Conservation (phyloP, 2,329 filamentous ascomycete genomes). For the Macroventuria anomochaeta region DNA sequence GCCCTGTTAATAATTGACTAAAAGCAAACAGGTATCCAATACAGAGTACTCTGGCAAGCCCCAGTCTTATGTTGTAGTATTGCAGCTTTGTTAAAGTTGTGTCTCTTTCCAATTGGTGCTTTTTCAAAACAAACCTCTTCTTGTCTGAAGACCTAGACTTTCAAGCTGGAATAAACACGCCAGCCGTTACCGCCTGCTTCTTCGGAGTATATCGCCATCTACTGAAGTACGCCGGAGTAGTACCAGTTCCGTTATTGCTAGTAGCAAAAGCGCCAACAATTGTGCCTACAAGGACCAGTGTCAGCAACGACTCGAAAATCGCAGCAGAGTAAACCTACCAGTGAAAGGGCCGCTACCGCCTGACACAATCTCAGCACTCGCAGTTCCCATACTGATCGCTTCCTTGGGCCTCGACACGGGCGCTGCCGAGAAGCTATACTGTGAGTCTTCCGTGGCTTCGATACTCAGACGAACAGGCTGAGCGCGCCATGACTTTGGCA, state of each 20-base stretch:
- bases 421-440: neutral
- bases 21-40: too few relatives aligned
- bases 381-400: conserved; percentile 21
- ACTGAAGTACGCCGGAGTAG: conserved; percentile 56
- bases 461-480: neutral
- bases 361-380: conserved; percentile 23
- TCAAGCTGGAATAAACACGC: neutral
- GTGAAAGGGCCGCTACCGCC: conserved; percentile 4
- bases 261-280: conserved; percentile 61
- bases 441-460: neutral
- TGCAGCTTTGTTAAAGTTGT: too few relatives aligned
- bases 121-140: too few relatives aligned
- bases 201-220: conserved; percentile 54
- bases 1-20: too few relatives aligned
- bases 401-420: neutral
- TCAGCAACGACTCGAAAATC: conserved; percentile 1
- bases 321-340: neutral
- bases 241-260: conserved; percentile 56
- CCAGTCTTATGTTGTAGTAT: too few relatives aligned
- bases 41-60: too few relatives aligned
- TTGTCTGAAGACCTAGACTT: neutral
- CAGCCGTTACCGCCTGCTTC: neutral
- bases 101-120: too few relatives aligned
- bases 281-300: conserved; percentile 46
- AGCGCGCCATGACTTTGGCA: neutral